Base-by-base conservation (phyloP, 2,329 filamentous ascomycete species). In the Alternaria sp. region DNA sequence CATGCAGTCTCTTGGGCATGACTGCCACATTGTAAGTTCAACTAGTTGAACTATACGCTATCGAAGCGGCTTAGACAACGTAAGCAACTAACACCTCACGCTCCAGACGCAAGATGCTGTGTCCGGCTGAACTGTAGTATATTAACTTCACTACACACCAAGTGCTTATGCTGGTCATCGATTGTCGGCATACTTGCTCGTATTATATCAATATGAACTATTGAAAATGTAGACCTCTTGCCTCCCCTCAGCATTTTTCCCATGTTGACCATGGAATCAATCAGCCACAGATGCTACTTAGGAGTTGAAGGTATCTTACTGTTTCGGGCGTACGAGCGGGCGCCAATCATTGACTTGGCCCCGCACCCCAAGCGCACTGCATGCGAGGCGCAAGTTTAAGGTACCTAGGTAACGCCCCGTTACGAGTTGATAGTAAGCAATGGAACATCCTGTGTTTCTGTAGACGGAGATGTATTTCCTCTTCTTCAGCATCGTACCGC, bases 21-120 rank as follows among this genome's bases (percentile, higher is more conserved):
- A 41, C 43, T 51, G 51, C 60, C 57, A 56, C 57, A 46, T 34
- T 45, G 48, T 40, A 34, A 14, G 50, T 48, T 34, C 36, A 48
- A 27, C 51, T 30, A 44, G 34, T 40, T 30, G 43, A 54, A 20
- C 18, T 36, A 54, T 59, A 32, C 34, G 9, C 2, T 32, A 8
- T 48, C 50, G 22, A 34, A 34, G 34, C 16, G 27, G 28, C 14
- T 54, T 45, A 28, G 49, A 36, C 50, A 34, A 30, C 43, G 28
- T 44, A 49, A 34, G 38, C 50, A 43, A 53, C 27, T 25, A 43
- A 53, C 11, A 32, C 20, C 44, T 34, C 22, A 49, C 32, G 53
- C 53, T 38, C 18, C 43, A 30, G 51, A 27, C 38, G 54, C 50
- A 30, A 30, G 18, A 30, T 40, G 40, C 38, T 32, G 50, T 22